Base-by-base conservation (phyloP, 2,329 filamentous ascomycete genomes). In the Colletotrichum incanum region DNA sequence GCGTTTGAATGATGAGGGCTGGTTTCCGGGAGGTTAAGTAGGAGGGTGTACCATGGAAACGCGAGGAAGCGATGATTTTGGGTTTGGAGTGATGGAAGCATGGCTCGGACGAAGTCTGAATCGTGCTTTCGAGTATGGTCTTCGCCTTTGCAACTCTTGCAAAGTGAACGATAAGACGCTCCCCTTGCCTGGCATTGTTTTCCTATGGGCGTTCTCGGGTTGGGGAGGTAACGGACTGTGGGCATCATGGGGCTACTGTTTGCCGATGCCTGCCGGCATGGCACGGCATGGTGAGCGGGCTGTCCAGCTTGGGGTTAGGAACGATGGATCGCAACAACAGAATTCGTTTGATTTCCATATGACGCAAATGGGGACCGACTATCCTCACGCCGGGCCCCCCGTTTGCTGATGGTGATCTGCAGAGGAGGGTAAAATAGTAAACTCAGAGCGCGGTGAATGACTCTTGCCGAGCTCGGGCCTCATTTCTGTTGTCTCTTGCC, bases 361-460 rank as follows among this genome's bases (percentile, higher is more conserved):
- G 65, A 68, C 68, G 65, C 28, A 50, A 67, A 63, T 62, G 54
- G 58, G 28, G 20, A 20, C 34, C 50, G 43, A 37, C 52, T 16
- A 16, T 55, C 52, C 5, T 37, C n/a, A 23, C 11, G 31, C 52
- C 20, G 52, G 52, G 23, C 49, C 37, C 69, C 65, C 58, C 45
- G 52, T 59, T 68, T 59, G 59, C 52, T 47, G 50, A 72, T 72
- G 43, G 59, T 28, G 69, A 72, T 72, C 69, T 72, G 58, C 69
- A 69, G 50, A 50, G 12, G 34, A 67, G 47, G 55, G 50, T 23
- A 54, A 54, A 70, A 31, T 28, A 45, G 23, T 43, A n/a, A 55
- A 55, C 64, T 45, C 45, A 63, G 11, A 31, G n/a, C 37, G 11
- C 5, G 26, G 26, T 18, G n/a, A 54, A 67, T 56, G 64, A 71